A percentile compares a stretch with the other conserved stretches of the same genome.
Evolutionary conservation across 805 yeast species (phyloP).

Genomic region (Kodamaea sagamina): DNA sequence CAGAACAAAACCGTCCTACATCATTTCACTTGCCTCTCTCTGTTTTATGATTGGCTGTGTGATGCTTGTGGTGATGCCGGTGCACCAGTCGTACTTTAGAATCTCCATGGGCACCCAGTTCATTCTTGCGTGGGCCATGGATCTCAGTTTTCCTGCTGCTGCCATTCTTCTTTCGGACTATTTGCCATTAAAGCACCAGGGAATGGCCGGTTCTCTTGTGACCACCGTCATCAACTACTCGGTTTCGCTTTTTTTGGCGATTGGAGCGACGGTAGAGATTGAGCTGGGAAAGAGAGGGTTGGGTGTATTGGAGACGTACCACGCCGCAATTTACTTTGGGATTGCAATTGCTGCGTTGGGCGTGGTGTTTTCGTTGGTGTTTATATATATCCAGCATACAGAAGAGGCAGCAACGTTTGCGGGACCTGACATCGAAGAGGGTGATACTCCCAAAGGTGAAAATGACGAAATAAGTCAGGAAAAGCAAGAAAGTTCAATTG

Average conservation of each 20-base stretch:
- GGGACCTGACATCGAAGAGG: constrained; percentile 6
- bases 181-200: constrained; percentile 66
- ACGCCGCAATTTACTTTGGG: constrained; percentile 61
- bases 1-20: constrained; percentile 48
- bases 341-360: constrained; percentile 61
- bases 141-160: constrained; percentile 74
- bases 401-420: constrained; percentile 12
- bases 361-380: constrained; percentile 28
- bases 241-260: constrained; percentile 65
- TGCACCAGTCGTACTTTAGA: constrained; percentile 59
- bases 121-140: constrained; percentile 72
- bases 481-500: no score
- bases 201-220: constrained; percentile 75
- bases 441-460: no score
- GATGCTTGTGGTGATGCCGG: constrained; percentile 58
- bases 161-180: constrained; percentile 60
- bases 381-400: constrained; percentile 12
- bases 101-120: constrained; percentile 57
- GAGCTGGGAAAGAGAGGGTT: constrained; percentile 19
- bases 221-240: constrained; percentile 73
- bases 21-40: constrained; percentile 51
- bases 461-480: no score
- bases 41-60: constrained; percentile 58
- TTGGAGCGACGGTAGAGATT: constrained; percentile 65
- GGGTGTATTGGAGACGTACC: constrained; percentile 39